Base-by-base conservation (phyloP, 768 basidiomycete species). In the Podaxis sp. region DNA sequence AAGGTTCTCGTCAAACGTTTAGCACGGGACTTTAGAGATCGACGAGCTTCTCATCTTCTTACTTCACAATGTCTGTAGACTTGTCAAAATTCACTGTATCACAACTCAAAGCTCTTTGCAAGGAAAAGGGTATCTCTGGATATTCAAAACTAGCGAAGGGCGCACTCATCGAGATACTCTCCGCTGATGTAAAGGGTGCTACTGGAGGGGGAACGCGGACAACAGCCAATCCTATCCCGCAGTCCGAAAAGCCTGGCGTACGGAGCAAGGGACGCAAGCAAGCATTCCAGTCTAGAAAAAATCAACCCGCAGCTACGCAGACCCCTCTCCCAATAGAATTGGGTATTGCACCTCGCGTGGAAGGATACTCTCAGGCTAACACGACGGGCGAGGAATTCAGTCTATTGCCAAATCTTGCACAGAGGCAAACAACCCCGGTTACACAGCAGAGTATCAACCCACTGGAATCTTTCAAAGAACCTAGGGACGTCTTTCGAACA, bases 61-160 rank as follows among this genome's bases (percentile, higher is more conserved):
- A 53, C 17, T 41, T 63, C 37, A 49, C 43, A 9, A 38, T 64
- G 25, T 61, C 67, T 29, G 66, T 66, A n/a, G 71, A 71, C 24
- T 69, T 81, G n/a, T 74, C 70, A 50, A 81, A 78, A 67, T 71
- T 88, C 2, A 88, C 84, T 7, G 85, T 89, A 9, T 71, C 84
- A 19, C 86, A 87, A 65, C 79, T 93, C 19, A 90, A 85, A 68
- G 79, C 79, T 3, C 63, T 91, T 13, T 92, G 89, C 73, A 91
- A 88, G 69, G 88, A 86, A 55, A 79, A 74, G 59, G 75, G 79
- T 22, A 74, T 91, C 25, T 68, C 76, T 47, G 87, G 87, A 0
- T 91, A 89, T 69, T 89, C 88, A 9, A 92, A 87, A 69, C 81
- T 90, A 19, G 70, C 73, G 43, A 91, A 91, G 71, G 73, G 76